Evolutionary conservation across 179 eudicot species (phyloP), one percentile per base, ranked within the genome.

Genomic region (Silene coronaria): DNA sequence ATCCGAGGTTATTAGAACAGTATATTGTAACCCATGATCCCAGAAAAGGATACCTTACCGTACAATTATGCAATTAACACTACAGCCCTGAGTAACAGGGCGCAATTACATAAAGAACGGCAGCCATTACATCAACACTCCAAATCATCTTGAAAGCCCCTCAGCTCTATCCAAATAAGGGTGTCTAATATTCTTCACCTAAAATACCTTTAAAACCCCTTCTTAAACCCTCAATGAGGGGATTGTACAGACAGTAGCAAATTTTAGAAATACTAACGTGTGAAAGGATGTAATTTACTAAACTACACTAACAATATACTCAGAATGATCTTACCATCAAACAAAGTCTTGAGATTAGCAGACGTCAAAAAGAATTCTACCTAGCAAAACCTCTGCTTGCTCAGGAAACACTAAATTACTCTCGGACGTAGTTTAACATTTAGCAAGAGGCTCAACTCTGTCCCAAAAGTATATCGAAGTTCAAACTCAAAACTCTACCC

Each of bases 401-500:
- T 67, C 51, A 28, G 34, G n/a, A 36, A 67, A 6, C 30, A 21
- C 4, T 14, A 12, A 8, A 42, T 0, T 51, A 42, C 48, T 2
- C 10, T 9, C 13, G 62, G 6, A 17, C 62, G 4, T 11, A 24
- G 24, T 22, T 11, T 61, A 9, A 10, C 65, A 21, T 22, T 12
- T 24, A 61, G 3, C 36, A 13, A 36, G 1, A 46, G 59, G 21
- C 73, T 69, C 59, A 23, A 45, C 32, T 11, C n/a, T 24, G n/a
- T 13, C 59, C n/a, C 30, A 13, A 38, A 22, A 6, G 46, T 38
- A 68, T 68, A 1, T 5, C 11, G 5, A 36, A 67, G 53, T 30
- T 69, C 73, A 12, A 69, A 22, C 58, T 68, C 71, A 51, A 51
- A 51, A 51, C 19, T 51, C 19, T 51, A 13, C 58, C 16, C 58